Evolutionary conservation across 371 early-diverging fungal species (phyloP).

Genomic region (Mucor circinelloides): DNA sequence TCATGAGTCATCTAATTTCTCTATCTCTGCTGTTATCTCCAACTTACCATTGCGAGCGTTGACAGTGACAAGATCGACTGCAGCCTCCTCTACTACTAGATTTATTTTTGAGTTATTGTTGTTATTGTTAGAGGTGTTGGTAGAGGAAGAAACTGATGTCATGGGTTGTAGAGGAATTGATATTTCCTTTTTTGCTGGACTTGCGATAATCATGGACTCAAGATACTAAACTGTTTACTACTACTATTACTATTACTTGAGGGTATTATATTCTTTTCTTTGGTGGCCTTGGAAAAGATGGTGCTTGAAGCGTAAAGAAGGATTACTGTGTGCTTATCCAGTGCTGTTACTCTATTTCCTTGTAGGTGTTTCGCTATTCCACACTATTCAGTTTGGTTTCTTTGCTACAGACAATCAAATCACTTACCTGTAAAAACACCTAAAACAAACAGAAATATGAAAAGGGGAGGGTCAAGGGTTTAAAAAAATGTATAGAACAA

Average conservation of each 20-base stretch:
- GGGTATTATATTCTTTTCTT: constrained; percentile 48
- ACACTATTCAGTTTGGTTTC: not conserved
- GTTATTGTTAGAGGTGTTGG: not conserved
- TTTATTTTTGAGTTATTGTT: not conserved
- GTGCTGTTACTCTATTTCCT: constrained; percentile 54
- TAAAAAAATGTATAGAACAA: constrained; percentile 2
- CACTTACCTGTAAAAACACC: constrained; percentile 29
- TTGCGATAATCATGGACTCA: constrained; percentile 53
- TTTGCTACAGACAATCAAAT: not conserved
- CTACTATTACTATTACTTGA: constrained; percentile 34
- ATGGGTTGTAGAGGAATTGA: constrained; percentile 46
- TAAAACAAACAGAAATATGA: constrained; percentile 29
- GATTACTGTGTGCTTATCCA: constrained; percentile 54
- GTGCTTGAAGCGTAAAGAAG: constrained; percentile 59
- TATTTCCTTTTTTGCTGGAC: constrained; percentile 41
- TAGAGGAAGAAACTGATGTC: constrained; percentile 20
- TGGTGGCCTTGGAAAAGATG: constrained; percentile 58
- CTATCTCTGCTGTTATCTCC: too few species aligned
- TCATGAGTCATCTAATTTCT: not conserved
- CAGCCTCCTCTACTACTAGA: constrained; percentile 11
- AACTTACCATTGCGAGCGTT: constrained; percentile 9
- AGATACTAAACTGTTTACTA: constrained; percentile 19
- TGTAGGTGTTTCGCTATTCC: constrained; percentile 35
- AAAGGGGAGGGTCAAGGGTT: constrained; percentile 16
- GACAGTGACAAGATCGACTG: constrained; percentile 23